phyloP scores from a whole-genome alignment of 148 eudicot genomes.

The Rheum nobile region DNA sequence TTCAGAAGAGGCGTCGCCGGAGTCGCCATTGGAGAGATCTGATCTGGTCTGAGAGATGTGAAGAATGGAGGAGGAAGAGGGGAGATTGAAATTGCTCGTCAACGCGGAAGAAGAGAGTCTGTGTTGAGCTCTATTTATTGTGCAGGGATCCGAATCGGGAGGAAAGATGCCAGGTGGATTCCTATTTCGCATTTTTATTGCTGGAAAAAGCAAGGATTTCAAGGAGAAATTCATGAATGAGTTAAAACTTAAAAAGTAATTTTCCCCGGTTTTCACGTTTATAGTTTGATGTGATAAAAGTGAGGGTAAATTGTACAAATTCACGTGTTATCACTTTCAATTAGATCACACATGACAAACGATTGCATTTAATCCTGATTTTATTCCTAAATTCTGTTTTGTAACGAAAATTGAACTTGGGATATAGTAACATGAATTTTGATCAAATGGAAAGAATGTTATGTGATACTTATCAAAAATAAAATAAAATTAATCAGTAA shows the following conservation, averaged over 20 bases:
- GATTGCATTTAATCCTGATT: neutral
- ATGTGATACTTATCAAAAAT: neutral
- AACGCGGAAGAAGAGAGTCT: neutral
- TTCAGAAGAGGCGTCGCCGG: constrained; percentile 41
- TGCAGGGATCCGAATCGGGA: neutral
- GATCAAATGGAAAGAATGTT: neutral
- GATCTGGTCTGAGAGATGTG: neutral
- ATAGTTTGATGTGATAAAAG: neutral
- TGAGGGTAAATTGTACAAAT: neutral
- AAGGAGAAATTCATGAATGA: neutral
- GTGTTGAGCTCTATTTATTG: constrained; percentile 1
- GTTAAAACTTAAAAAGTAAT: neutral
- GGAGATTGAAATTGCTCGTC: constrained; percentile 6
- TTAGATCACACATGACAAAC: neutral
- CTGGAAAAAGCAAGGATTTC: neutral
- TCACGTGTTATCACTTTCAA: neutral
- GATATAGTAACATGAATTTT: neutral
- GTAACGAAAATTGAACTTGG: neutral
- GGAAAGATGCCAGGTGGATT: neutral
- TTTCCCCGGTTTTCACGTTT: neutral
- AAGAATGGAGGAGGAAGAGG: neutral
- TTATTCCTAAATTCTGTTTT: neutral
- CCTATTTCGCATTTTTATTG: neutral
- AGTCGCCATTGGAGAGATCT: constrained; percentile 33
- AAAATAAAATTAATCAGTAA: neutral